Evolutionary conservation across 805 yeast genomes (phyloP), one percentile per base, ranked within the genome.

Genomic region (Wickerhamiella slavikovae): DNA sequence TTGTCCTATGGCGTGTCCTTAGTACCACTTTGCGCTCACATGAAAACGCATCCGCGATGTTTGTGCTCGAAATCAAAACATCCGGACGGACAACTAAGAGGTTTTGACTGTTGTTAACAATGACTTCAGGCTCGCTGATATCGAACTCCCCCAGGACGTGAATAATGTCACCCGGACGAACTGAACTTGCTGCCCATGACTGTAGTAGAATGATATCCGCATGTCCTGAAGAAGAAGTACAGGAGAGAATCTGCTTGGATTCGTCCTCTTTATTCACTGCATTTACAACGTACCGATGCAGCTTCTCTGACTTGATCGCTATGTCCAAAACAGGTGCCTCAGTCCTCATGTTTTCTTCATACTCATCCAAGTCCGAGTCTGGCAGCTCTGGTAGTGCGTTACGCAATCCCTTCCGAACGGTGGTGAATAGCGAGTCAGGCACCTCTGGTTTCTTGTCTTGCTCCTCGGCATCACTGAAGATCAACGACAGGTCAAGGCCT

Each of bases 1-100:
- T 78, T 0, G 77, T 72, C 25, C 68, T 64, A 15, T 76, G 55
- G 26, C 71, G 55, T 17, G 62, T 57, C 19, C 57, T 54, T 3
- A 85, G 48, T 0, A 78, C 70, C 1, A 85, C 67, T 34, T 71
- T 66, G 32, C 98, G 55, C 18, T 68, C 57, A 45, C 98, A 89
- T 13, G 56, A 60, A 18, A 79, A 54, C 2, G 85, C 72, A 24
- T 75, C 75, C 1, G 94, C 73, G 1, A 82, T 65, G 3, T 72
- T 55, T 0, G 96, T 89, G 2, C 93, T 82, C 0, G 94, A 67
- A 0, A 85, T 52, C 9, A 89, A 51, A 3, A 67, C 52, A 45
- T 89, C 96, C 0, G 98, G 98, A 38, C 76, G 66, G 63, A 89
- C 64, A 14, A 85, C 62, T 17, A 83, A 49, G n/a, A 82, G 46